Base-by-base conservation (phyloP, 2,329 filamentous ascomycete genomes). In the Capronia americana region DNA sequence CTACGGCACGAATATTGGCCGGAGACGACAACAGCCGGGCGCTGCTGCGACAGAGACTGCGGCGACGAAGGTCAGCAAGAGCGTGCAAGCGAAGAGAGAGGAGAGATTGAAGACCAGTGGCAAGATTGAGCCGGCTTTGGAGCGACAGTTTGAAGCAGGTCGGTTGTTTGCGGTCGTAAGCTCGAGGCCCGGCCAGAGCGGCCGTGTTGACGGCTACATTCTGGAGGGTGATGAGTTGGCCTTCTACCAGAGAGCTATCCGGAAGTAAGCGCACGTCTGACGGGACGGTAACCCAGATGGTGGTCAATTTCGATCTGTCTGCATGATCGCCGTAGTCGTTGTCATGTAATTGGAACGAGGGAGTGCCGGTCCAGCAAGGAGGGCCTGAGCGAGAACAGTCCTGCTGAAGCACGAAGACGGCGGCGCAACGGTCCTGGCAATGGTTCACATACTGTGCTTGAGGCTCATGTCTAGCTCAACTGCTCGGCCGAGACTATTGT, bases 81-180 rank as follows among this genome's bases (percentile, higher is more conserved):
- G 89, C 70, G 91, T 98, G 70, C 88, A 95, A 90, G 92, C 92
- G 87, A 99, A 99, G 92, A 93, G 97, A 87, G 89, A 91, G 73
- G 91, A 88, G 75, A 91, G 95, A 81, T 89, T 89, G 83, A 88
- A 91, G 80, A 87, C 88, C 77, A 79, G 84, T 75, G 94, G 94
- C 86, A 99, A 99, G 92, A 92, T 97, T 78, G 95, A 99, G 85
- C 72, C 84, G 74, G 88, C 92, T 74, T 82, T 99, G 73, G 95
- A 99, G 92, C 93, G 92, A 86, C 95, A 99, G 87, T 99, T 99
- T 86, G 95, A 98, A 90, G 94, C 95, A 76, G 93, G 94, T 88
- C 94, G 96, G 84, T 86, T 99, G 76, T 97, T 90, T 84, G 95
- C 95, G 77, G 91, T 97, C 76, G 85, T 99, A 78, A 88, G 94